Evolutionary conservation across 345 rosid species (phyloP).

Genomic region (Eucalyptus sp.): DNA sequence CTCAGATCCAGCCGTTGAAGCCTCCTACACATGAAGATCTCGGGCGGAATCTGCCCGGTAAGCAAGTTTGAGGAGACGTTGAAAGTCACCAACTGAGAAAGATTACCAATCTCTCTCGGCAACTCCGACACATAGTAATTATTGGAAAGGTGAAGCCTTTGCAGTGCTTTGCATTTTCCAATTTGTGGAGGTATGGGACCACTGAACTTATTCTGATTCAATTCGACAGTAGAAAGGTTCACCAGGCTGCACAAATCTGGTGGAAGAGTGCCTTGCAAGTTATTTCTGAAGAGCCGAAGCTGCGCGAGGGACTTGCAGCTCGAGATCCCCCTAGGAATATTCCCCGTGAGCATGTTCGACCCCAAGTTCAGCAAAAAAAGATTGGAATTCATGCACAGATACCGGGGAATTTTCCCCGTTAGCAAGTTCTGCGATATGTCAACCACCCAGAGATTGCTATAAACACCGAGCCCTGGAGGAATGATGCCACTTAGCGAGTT

Average conservation of each 20-base stretch:
- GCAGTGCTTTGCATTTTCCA: constrained; percentile 53
- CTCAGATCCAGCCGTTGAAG: constrained; percentile 89
- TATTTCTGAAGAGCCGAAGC: constrained; percentile 54
- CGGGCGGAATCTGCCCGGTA: constrained; percentile 53
- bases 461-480: constrained; percentile 61
- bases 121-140: constrained; percentile 52
- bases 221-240: constrained; percentile 55
- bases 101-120: constrained; percentile 66
- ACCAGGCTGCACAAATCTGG: constrained; percentile 47
- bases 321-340: constrained; percentile 48
- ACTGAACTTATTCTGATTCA: constrained; percentile 54
- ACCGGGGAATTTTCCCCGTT: constrained; percentile 51
- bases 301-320: constrained; percentile 55
- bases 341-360: constrained; percentile 56
- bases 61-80: constrained; percentile 70
- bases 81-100: constrained; percentile 52
- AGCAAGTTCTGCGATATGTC: constrained; percentile 64
- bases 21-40: constrained; percentile 56
- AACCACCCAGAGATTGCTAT: constrained; percentile 64
- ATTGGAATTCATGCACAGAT: constrained; percentile 44
- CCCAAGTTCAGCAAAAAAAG: constrained; percentile 57
- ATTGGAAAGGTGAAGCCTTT: constrained; percentile 54
- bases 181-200: constrained; percentile 66
- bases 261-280: constrained; percentile 52
- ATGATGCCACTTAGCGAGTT: constrained; percentile 58